Evolutionary conservation across 73 alveolate genomes (phyloP).

Genomic region (Tetrahymena borealis): DNA sequence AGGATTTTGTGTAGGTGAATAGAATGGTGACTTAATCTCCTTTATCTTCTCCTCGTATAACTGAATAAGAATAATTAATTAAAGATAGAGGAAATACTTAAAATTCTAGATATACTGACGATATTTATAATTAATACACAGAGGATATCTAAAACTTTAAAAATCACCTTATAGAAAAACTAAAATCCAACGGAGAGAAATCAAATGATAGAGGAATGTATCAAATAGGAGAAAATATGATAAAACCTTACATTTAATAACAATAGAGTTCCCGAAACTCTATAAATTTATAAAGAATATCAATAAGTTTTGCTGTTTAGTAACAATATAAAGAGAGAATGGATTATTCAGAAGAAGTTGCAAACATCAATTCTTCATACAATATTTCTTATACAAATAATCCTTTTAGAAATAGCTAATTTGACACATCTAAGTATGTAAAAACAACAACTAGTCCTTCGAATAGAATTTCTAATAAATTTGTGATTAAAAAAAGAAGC

Average conservation of each 20-base stretch:
- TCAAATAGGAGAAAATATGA: neutral
- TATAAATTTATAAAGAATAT: neutral
- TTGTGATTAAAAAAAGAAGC: neutral
- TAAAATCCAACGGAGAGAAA: neutral
- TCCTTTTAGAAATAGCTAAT: neutral
- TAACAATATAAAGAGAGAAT: neutral
- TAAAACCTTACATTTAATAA: neutral
- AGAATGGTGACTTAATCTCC: neutral
- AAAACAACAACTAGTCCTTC: neutral
- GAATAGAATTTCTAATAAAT: neutral
- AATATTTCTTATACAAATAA: neutral
- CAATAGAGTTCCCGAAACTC: neutral
- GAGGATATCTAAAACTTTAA: neutral
- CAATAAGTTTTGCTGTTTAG: neutral
- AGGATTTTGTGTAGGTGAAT: neutral
- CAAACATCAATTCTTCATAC: neutral
- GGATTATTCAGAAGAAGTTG: neutral
- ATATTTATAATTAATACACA: neutral
- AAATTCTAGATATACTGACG: neutral
- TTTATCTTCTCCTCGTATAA: neutral
- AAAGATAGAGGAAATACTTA: neutral
- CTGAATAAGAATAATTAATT: neutral
- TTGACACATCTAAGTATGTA: neutral
- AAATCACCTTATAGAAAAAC: neutral
- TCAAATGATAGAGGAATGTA: neutral